phyloP scores from a whole-genome alignment of 495 filamentous ascomycete genomes.

The Annulohypoxylon stygium region DNA sequence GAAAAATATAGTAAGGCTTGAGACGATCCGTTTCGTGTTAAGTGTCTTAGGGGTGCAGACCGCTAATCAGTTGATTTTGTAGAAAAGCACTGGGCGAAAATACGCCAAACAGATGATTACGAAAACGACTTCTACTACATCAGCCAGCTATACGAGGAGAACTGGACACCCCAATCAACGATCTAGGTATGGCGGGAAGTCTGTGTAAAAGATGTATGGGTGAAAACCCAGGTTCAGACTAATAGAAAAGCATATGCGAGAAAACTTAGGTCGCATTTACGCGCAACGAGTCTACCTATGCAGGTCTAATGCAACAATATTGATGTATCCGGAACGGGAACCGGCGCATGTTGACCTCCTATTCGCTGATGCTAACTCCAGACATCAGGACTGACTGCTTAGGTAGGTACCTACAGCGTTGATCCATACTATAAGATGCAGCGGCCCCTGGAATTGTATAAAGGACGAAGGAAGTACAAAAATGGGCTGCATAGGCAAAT shows the following conservation, averaged over 20 bases:
- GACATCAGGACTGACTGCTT: not conserved
- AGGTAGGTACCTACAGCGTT: not conserved
- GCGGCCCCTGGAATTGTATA: conserved; percentile 13
- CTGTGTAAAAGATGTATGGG: conserved; percentile 8
- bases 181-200: conserved; percentile 39
- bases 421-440: conserved; percentile 20
- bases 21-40: not conserved
- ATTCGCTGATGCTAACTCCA: not conserved
- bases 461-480: not conserved
- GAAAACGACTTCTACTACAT: conserved; percentile 66
- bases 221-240: conserved; percentile 11
- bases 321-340: conserved; percentile 24
- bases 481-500: not conserved
- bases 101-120: conserved; percentile 54
- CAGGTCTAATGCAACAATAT: not conserved
- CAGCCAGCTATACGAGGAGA: conserved; percentile 65
- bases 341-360: conserved; percentile 7
- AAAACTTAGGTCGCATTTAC: conserved; percentile 18
- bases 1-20: conserved; percentile 58
- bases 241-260: conserved; percentile 13
- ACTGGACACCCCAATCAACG: conserved; percentile 62
- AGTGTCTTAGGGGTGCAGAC: conserved; percentile 4
- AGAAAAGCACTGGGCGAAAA: conserved; percentile 58
- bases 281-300: conserved; percentile 1
- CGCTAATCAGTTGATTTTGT: conserved; percentile 37